Conservation (phyloP, 192 early-diverging fungal genomes). For the Coemansia aciculifera region DNA sequence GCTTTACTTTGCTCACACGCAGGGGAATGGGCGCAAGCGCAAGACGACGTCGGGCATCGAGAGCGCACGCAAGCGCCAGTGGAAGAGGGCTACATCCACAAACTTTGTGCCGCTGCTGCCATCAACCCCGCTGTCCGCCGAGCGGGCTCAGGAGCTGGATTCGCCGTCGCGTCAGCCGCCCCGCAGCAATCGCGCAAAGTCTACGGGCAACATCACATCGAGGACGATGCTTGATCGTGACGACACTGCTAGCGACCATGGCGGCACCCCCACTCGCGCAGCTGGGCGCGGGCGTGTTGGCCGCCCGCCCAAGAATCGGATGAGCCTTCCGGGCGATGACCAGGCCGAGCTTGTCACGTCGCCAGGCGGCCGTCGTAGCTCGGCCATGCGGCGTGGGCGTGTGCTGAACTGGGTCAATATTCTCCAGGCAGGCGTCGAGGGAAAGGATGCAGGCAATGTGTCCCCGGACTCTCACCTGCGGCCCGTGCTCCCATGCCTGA, state of each 20-base stretch:
- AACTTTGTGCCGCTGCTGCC: slow-evolving; percentile 51
- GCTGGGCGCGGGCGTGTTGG: not conserved
- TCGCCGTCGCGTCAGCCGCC: slow-evolving; percentile 18
- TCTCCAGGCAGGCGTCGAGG: slow-evolving; percentile 37
- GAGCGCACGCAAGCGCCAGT: slow-evolving; percentile 57
- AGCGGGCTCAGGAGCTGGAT: slow-evolving; percentile 1
- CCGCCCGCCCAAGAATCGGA: not conserved
- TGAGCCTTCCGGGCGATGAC: not conserved
- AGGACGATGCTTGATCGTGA: slow-evolving; percentile 5
- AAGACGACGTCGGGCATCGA: slow-evolving; percentile 52
- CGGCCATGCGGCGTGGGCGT: slow-evolving; percentile 42
- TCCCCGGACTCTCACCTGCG: slow-evolving; percentile 28
- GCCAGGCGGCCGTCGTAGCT: slow-evolving; percentile 10
- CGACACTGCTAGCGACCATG: not conserved
- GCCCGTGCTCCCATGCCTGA: slow-evolving; percentile 41
- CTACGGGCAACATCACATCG: slow-evolving; percentile 13
- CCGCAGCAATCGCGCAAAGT: slow-evolving; percentile 19
- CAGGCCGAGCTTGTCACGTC: not conserved
- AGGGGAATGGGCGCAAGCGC: slow-evolving; percentile 54
- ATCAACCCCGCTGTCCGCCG: slow-evolving; percentile 14
- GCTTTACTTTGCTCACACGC: slow-evolving; percentile 35
- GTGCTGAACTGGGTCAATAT: slow-evolving; percentile 50
- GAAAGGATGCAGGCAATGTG: slow-evolving; percentile 4
- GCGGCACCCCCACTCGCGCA: slow-evolving; percentile 20
- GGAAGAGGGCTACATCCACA: slow-evolving; percentile 55